Percentiles rank a stretch among this genome's conserved stretches.
These are phyloP conservation scores for Euclidium syriacum DNA, from an alignment of 345 rosid species.

Conservation along the genomic window DNA sequence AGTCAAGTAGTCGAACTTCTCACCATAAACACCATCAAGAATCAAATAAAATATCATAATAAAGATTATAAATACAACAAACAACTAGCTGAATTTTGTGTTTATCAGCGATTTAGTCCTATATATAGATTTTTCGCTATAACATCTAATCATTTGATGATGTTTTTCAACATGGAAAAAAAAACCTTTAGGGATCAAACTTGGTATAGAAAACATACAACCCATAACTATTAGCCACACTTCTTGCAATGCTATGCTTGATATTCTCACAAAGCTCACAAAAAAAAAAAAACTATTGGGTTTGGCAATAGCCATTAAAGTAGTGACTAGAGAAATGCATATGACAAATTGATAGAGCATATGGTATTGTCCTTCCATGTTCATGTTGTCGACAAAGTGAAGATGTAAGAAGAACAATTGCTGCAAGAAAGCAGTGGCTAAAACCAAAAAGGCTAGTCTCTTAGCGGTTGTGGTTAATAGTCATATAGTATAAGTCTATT, in stretches of 20 bases:
- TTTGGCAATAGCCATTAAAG: constrained; percentile 43
- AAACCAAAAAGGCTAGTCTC: constrained; percentile 40
- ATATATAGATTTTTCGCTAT: constrained; percentile 33
- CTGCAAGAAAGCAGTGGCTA: constrained; percentile 54
- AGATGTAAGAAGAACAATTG: constrained; percentile 51
- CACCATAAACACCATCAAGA: constrained; percentile 28
- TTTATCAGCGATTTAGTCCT: constrained; percentile 60
- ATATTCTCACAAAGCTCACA: constrained; percentile 47
- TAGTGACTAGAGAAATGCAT: constrained; percentile 40
- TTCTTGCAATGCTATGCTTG: constrained; percentile 55
- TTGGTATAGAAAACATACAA: constrained; percentile 47
- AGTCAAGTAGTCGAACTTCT: constrained; percentile 30
- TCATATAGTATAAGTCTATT: no score
- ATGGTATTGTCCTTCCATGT: constrained; percentile 70
- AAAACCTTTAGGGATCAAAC: constrained; percentile 48
- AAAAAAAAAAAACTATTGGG: constrained; percentile 37
- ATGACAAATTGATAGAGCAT: constrained; percentile 46
- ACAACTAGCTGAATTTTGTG: constrained; percentile 49
- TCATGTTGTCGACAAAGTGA: constrained; percentile 67
- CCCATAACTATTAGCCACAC: constrained; percentile 60
- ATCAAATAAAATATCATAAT: constrained; percentile 35
- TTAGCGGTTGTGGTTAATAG: not conserved
- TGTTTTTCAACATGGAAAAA: constrained; percentile 42
- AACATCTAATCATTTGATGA: constrained; percentile 58
- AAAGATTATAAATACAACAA: constrained; percentile 32